These are phyloP conservation scores for Spencermartinsiella ligniputridi DNA, from an alignment of 1,139 yeast species.

Conservation along the genomic window DNA sequence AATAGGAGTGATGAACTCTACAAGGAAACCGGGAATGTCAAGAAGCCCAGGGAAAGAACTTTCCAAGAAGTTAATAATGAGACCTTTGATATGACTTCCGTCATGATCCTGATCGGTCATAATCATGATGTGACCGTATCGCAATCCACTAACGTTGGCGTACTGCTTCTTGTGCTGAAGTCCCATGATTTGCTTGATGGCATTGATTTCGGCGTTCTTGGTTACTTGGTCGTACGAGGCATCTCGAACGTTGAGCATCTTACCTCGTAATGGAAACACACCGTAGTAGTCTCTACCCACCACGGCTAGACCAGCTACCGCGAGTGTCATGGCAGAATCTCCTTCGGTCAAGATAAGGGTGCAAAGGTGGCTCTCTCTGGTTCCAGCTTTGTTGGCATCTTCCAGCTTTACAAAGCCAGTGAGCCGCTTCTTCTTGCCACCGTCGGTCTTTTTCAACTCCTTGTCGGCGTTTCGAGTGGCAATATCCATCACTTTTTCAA, in stretches of 20 bases:
- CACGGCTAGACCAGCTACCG: constrained; percentile 90
- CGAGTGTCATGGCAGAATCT: constrained; percentile 90
- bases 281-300: constrained; percentile 97
- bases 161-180: constrained; percentile 87
- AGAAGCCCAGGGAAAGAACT: constrained; percentile 92
- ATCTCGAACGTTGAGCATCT: constrained; percentile 90
- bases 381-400: constrained; percentile 97
- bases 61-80: constrained; percentile 88
- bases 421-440: constrained; percentile 82
- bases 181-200: constrained; percentile 93
- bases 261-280: constrained; percentile 93
- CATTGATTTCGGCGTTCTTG: constrained; percentile 91
- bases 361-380: constrained; percentile 85
- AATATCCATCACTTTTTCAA: constrained; percentile 76
- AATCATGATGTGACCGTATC: constrained; percentile 97
- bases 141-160: constrained; percentile 63
- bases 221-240: constrained; percentile 91
- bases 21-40: constrained; percentile 84
- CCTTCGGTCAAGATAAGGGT: constrained; percentile 95
- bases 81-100: constrained; percentile 97
- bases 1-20: constrained; percentile 95
- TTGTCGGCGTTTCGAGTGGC: constrained; percentile 86
- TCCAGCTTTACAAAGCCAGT: constrained; percentile 87
- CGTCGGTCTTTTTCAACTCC: constrained; percentile 88
- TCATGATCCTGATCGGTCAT: constrained; percentile 99